Base-by-base conservation (phyloP, 352 stramenopile species). In the Pythium aquatile region DNA sequence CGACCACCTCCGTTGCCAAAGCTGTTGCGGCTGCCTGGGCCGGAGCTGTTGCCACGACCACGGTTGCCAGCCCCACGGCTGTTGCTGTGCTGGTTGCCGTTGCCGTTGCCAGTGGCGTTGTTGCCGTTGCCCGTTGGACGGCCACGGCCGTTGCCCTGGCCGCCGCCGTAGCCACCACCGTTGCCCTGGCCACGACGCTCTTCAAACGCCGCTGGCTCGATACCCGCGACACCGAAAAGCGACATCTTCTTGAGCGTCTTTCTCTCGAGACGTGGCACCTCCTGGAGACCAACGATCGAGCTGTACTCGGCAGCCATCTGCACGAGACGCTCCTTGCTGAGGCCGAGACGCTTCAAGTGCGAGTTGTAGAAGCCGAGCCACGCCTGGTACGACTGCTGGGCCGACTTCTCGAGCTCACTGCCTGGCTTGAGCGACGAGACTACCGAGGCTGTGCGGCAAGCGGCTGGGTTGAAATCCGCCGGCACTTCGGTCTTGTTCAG, bases 311-410 rank as follows among this genome's bases (percentile, higher is more conserved):
- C 91, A 9, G 77, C 81, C 51, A 82, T 63, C 40, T 74, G 56
- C 8, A 97, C 87, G 35, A 96, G 72, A 29, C 73, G 58, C 35
- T 76, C 69, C 42, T 79, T 78, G 49, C 59, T 54, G 13, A 78
- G 61, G 26, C 60, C 49, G 10, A 77, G 58, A 17, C 71, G 67
- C 72, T 88, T 91, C 26, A 81, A 20, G 61, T 92, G 59, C 33
- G 82, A 84, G 70, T 92, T 91, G 91, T 99, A 98, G 74, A 97
- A 99, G 14, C 96, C 96, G 33, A 99, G 81, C 85, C 87, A 98
- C 37, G 95, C 94, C 74, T 97, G 81, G 73, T 98, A 99, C 56
- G 94, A 96, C 65, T 92, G 75, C 70, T 87, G 79, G 11, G 81
- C 88, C 46, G 81, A 88, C 65, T 93, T 89, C 53, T 89, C 78